Base-by-base conservation (phyloP, 2,329 filamentous ascomycete genomes). In the Aspergillus sp. region DNA sequence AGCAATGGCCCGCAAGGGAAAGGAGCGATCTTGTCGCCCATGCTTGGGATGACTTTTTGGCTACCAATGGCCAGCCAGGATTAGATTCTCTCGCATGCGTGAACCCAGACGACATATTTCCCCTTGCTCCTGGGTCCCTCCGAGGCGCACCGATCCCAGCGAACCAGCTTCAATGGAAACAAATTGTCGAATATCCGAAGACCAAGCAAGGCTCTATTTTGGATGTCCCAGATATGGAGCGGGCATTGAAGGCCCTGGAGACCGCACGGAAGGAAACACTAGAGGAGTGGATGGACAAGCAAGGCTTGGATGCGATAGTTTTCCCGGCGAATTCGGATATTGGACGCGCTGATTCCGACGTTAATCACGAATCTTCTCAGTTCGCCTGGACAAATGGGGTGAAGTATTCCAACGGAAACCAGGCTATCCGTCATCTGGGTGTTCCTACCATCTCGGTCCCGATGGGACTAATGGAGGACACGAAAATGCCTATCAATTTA, bases 391-490 rank as follows among this genome's bases (percentile, higher is more conserved):
- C 72, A 27, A 82, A 84, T 48, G 83, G 83, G 0, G 77, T 84
- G 4, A 78, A 77, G 41, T 85, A 84, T 57, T 79, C 76, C 0
- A 82, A 84, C 55, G 82, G 82, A 1, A 84, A 84, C 52, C 71
- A 81, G 2, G 79, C 79, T 0, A 70, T 86, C 1, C 72, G 82
- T 11, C 82, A 85, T 54, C 70, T 84, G 2, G 83, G 83, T 0
- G 75, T 85, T 0, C 83, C 83, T 0, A 82, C 79, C 0, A 75
- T 85, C 2, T 80, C 76, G 0, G 80, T 84, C 0, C 77, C 81
- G 0, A 85, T 85, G 82, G 82, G 82, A 0, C 56, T 75, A 1
- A 75, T 84, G 71, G 64, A 60, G 1, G 71, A 77, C 8, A 80
- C 73, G 47, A 60, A 65, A 1, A 83, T 85, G 78, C 82, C 83